Evolutionary conservation across 306 rosid genomes (phyloP).

Genomic region (Castanea mollissima): DNA sequence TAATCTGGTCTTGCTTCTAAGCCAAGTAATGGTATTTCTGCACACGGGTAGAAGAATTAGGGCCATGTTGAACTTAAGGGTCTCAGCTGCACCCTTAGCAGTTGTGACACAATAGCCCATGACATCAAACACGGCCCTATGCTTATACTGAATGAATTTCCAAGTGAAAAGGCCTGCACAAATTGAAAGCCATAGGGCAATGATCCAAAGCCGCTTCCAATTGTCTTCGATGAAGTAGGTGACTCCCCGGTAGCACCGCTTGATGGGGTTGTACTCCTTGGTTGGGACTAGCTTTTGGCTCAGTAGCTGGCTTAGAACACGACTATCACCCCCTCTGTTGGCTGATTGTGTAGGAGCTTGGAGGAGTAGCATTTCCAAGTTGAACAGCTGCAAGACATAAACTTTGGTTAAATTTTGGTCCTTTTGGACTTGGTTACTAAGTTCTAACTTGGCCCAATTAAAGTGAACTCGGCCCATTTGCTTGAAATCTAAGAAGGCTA

Average conservation of each 20-base stretch:
- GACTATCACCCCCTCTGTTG: constrained; percentile 51
- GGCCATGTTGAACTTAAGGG: constrained; percentile 89
- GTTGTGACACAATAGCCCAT: constrained; percentile 86
- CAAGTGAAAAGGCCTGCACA: constrained; percentile 72
- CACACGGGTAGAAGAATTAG: constrained; percentile 79
- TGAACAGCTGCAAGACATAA: constrained; percentile 51
- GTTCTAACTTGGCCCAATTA: no score
- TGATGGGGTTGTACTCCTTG: constrained; percentile 71
- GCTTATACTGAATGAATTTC: constrained; percentile 74
- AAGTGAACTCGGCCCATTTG: no score
- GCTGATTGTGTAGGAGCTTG: constrained; percentile 73
- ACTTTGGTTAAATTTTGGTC: no score
- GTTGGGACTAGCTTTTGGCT: constrained; percentile 83
- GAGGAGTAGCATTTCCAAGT: constrained; percentile 77
- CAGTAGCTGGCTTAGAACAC: constrained; percentile 59
- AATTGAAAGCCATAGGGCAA: constrained; percentile 59
- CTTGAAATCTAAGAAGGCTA: no score
- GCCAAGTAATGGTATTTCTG: constrained; percentile 87
- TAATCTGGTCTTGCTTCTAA: constrained; percentile 63
- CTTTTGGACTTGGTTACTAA: no score
- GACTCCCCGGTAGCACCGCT: constrained; percentile 37
- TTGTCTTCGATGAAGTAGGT: constrained; percentile 71
- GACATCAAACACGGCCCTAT: constrained; percentile 58
- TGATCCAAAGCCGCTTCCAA: constrained; percentile 74
- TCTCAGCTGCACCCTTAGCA: constrained; percentile 90